Evolutionary conservation across 345 rosid genomes (phyloP), one percentile per base, ranked within the genome.

Genomic region (Syzygium grande): DNA sequence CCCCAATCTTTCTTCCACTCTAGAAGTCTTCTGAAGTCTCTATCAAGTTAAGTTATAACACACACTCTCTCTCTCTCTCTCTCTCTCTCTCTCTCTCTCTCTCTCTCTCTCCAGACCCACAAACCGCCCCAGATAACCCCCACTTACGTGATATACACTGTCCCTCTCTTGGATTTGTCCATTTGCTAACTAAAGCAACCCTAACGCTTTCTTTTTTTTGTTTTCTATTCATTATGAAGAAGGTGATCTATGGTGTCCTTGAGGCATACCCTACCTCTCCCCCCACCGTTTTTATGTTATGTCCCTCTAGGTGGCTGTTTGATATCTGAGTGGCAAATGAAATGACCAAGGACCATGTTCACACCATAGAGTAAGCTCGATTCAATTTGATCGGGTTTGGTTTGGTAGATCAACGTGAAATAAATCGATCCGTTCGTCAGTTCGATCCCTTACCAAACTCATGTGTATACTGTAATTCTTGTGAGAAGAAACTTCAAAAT

Each of bases 21-120:
- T 61, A 86, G 88, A 87, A 87, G 88, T 85, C 53, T 78, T 87
- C 65, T 87, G 88, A 77, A 87, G 85, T 87, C 88, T 59, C 65
- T 21, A 79, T 78, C 85, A 87, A 78, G 88, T 54, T 65, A 87
- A 14, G 88, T 78, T 78, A 51, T 19, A 61, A 43, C 25, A 34
- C 80, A 68, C 17, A 9, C 46, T 19, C 25, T 19, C 58, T 54
- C 58, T 34, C 79, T 30, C 46, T 68, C 79, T 68, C 79, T 29
- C 77, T 63, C 77, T 63, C 38, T 63, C 38, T 61, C 73, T 61
- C 68, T 59, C 63, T 23, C 65, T 55, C 59, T 56, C 63, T 58
- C 63, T 58, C 65, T 59, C 63, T 58, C 65, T 59, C 78, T 68
- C 43, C 46, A 73, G 80, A 34, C 80, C 49, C 80, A 73, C 80